Percentiles rank a stretch among this genome's conserved stretches.
These are phyloP conservation scores for Rhynchosporium graminicola DNA, from an alignment of 2,329 filamentous ascomycete genomes.

Conservation along the genomic window DNA sequence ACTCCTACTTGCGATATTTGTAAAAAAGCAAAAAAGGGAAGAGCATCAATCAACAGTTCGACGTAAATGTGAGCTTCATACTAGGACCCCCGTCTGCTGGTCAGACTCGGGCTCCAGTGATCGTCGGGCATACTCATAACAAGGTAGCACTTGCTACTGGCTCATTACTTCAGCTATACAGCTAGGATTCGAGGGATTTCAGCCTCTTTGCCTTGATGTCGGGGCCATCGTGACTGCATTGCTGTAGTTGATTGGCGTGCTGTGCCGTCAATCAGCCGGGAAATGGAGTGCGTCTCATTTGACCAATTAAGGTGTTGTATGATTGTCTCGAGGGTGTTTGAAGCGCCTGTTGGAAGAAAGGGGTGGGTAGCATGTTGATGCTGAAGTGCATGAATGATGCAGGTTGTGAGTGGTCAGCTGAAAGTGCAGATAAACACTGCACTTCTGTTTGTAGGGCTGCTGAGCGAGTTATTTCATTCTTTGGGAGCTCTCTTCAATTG, in stretches of 20 bases:
- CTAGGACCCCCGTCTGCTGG: constrained; percentile 10
- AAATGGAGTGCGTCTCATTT: not conserved
- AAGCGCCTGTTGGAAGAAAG: not conserved
- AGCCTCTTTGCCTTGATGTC: constrained; percentile 4
- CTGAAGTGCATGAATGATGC: not conserved
- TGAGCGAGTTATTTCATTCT: not conserved
- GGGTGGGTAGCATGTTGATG: constrained; percentile 7
- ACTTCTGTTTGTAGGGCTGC: not conserved
- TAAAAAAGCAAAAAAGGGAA: constrained; percentile 14
- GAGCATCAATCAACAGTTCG: constrained; percentile 23
- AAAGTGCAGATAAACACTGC: not conserved
- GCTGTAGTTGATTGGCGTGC: constrained; percentile 6
- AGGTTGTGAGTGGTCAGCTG: constrained; percentile 9
- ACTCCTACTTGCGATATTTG: not conserved
- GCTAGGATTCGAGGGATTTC: constrained; percentile 9
- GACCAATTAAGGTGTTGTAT: not conserved
- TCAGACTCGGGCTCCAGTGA: constrained; percentile 9
- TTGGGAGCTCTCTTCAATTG: not conserved
- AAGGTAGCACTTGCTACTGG: not conserved
- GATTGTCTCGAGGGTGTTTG: not conserved
- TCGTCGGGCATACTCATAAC: constrained; percentile 12
- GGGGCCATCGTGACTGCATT: constrained; percentile 1
- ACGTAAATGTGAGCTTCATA: constrained; percentile 17
- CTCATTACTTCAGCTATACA: not conserved
- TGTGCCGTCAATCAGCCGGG: constrained; percentile 1